Evolutionary conservation across 345 rosid species (phyloP).

Genomic region (Noccaea caerulescens): DNA sequence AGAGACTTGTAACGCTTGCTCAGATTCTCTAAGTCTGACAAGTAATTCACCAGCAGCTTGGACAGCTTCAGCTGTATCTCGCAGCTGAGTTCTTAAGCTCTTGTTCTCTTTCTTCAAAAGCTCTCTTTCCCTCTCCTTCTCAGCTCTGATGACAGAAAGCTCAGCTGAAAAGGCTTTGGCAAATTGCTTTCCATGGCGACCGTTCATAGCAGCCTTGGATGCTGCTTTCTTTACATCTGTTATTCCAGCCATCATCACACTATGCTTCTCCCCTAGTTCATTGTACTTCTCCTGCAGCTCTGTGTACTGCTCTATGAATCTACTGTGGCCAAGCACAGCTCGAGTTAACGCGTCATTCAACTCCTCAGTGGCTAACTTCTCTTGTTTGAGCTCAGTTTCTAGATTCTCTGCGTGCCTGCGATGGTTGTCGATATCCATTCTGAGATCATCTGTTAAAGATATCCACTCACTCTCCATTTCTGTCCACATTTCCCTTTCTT

Average conservation of each 20-base stretch:
- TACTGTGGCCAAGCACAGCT: conserved; percentile 85
- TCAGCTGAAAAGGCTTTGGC: conserved; percentile 78
- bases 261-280: conserved; percentile 68
- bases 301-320: conserved; percentile 89
- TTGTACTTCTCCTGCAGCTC: conserved; percentile 85
- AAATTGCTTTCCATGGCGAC: conserved; percentile 65
- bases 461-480: conserved; percentile 99
- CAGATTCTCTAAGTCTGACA: conserved; percentile 84
- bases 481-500: conserved; percentile 83
- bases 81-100: conserved; percentile 70
- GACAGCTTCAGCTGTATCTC: conserved; percentile 96
- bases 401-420: conserved; percentile 73
- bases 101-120: conserved; percentile 76
- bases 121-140: conserved; percentile 84
- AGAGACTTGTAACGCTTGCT: conserved; percentile 72
- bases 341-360: conserved; percentile 82
- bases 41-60: conserved; percentile 98
- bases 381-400: conserved; percentile 68
- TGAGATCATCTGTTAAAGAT: conserved; percentile 85
- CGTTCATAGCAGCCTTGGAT: conserved; percentile 75
- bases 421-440: conserved; percentile 71
- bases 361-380: conserved; percentile 72
- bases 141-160: conserved; percentile 74
- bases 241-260: conserved; percentile 76
- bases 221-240: conserved; percentile 88